Evolutionary conservation across 2,329 filamentous ascomycete genomes (phyloP).

Genomic region (Venturia pyrina): DNA sequence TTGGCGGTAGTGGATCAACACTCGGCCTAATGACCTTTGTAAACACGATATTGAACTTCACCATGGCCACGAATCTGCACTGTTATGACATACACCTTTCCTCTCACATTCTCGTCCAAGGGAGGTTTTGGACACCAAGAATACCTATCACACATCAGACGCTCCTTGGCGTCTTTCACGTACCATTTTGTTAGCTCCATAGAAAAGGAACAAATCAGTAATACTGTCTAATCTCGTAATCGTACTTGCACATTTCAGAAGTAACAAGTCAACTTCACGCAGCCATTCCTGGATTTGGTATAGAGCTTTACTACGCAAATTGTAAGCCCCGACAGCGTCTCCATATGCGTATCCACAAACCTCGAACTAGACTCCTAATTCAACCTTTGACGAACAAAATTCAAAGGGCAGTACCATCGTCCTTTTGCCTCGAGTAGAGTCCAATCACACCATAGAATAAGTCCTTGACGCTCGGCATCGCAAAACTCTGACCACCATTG

Average conservation of each 20-base stretch:
- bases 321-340: not conserved
- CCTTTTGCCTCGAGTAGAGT: constrained; percentile 47
- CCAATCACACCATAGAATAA: constrained; percentile 64
- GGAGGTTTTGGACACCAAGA: too few species aligned
- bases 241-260: not conserved
- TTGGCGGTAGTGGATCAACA: too few species aligned
- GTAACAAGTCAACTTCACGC: not conserved
- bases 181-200: too few species aligned
- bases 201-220: too few species aligned
- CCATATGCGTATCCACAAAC: not conserved
- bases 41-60: too few species aligned
- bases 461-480: constrained; percentile 61
- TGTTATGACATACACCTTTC: too few species aligned
- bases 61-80: too few species aligned
- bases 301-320: not conserved
- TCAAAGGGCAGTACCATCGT: not conserved
- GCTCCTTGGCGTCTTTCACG: too few species aligned
- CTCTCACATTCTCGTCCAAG: too few species aligned
- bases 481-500: constrained; percentile 57
- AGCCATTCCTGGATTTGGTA: not conserved
- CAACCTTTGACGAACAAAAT: not conserved
- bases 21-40: too few species aligned
- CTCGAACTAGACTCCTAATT: not conserved
- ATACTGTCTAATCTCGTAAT: too few species aligned
- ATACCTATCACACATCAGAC: too few species aligned